phyloP scores from a whole-genome alignment of 768 basidiomycete species.

The Pisolithus marmoratus region DNA sequence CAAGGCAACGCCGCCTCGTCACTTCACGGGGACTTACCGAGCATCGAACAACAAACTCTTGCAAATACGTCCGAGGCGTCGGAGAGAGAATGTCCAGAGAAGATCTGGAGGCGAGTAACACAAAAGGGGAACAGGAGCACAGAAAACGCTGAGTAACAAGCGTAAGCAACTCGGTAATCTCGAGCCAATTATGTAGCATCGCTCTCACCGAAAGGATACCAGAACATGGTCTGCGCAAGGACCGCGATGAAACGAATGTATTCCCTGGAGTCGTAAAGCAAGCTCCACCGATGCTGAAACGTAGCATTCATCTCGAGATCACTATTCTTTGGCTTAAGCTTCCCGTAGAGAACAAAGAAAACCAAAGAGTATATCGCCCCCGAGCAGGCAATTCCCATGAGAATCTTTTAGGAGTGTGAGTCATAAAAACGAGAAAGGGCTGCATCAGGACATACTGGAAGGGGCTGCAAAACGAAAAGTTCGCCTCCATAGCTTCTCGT shows the following conservation, averaged over 20 bases:
- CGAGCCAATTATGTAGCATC: neutral
- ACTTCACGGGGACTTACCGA: slow-evolving; percentile 37
- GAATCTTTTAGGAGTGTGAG: slow-evolving; percentile 37
- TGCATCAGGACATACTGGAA: slow-evolving; percentile 45
- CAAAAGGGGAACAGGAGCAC: slow-evolving; percentile 55
- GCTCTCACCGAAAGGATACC: slow-evolving; percentile 57
- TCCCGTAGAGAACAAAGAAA: slow-evolving; percentile 58
- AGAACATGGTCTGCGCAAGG: slow-evolving; percentile 66
- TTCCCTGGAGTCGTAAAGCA: slow-evolving; percentile 32
- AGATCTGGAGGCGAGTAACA: slow-evolving; percentile 40
- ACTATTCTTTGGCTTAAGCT: slow-evolving; percentile 38
- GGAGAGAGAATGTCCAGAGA: slow-evolving; percentile 46
- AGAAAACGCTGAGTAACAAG: slow-evolving; percentile 45
- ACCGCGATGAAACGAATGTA: slow-evolving; percentile 58
- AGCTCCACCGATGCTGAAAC: slow-evolving; percentile 40
- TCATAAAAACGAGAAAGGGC: neutral
- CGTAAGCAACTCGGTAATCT: slow-evolving; percentile 4
- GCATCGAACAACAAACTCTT: slow-evolving; percentile 43
- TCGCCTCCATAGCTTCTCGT: slow-evolving; percentile 34
- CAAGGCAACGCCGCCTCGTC: slow-evolving; percentile 1
- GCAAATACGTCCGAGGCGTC: slow-evolving; percentile 45
- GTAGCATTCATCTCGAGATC: slow-evolving; percentile 48
- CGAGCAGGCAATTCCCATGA: slow-evolving; percentile 51
- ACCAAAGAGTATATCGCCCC: slow-evolving; percentile 53
- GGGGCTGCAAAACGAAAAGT: slow-evolving; percentile 49